phyloP scores from a whole-genome alignment of 495 filamentous ascomycete species.

The Aspergillus saccharolyticus region DNA sequence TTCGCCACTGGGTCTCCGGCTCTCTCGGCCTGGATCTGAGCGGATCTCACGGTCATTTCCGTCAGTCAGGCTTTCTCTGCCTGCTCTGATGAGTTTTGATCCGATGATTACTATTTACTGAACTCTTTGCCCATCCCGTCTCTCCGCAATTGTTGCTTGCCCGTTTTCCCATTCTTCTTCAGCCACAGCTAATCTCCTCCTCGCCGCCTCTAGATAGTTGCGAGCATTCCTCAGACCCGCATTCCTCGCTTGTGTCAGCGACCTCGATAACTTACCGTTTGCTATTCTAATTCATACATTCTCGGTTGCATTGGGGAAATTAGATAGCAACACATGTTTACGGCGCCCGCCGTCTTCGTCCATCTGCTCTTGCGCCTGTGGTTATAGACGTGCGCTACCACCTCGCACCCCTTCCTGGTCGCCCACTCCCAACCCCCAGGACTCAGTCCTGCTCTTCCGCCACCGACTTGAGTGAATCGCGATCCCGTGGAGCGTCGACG shows the following conservation, averaged over 20 bases:
- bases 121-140: neutral
- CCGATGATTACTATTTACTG: neutral
- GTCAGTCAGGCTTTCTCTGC: no score
- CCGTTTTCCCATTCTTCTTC: neutral
- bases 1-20: conserved; percentile 8
- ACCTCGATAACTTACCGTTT: conserved; percentile 3
- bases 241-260: conserved; percentile 21
- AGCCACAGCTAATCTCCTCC: conserved; percentile 2
- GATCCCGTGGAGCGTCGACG: neutral
- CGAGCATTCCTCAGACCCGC: conserved; percentile 15
- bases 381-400: conserved; percentile 6
- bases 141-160: neutral
- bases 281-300: conserved; percentile 6
- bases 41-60: conserved; percentile 10
- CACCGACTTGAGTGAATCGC: neutral
- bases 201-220: neutral
- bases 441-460: conserved; percentile 1
- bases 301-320: conserved; percentile 16
- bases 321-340: conserved; percentile 10
- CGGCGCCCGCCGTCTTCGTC: conserved; percentile 17
- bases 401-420: neutral
- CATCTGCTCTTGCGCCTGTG: neutral
- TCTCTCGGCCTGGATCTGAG: conserved; percentile 7
- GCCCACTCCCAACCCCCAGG: neutral
- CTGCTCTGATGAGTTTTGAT: neutral